These are phyloP conservation scores for Aspergillus alliaceus DNA, from an alignment of 2,329 filamentous ascomycete species.

Conservation along the genomic window DNA sequence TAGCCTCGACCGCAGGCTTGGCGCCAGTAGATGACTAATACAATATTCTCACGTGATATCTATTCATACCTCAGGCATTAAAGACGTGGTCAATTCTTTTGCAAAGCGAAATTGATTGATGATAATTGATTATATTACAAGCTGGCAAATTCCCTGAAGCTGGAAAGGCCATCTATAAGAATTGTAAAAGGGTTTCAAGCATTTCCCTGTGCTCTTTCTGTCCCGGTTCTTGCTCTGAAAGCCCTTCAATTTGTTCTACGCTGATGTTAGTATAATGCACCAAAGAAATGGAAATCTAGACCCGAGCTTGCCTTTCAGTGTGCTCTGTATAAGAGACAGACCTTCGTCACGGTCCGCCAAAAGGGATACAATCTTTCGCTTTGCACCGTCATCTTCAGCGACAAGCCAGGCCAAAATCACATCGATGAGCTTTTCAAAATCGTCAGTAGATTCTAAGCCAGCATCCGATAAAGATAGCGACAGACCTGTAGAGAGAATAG, in stretches of 20 bases:
- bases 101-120: too few relatives aligned
- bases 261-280: slow-evolving; percentile 15
- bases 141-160: not conserved
- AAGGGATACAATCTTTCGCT: slow-evolving; percentile 60
- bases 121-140: not conserved
- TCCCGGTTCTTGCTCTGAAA: slow-evolving; percentile 57
- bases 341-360: slow-evolving; percentile 69
- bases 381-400: slow-evolving; percentile 81
- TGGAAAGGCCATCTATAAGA: slow-evolving; percentile 25
- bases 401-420: slow-evolving; percentile 85
- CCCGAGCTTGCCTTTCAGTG: slow-evolving; percentile 59
- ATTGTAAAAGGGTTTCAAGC: slow-evolving; percentile 58
- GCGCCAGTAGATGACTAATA: slow-evolving; percentile 19
- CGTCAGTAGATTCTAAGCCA: not conserved
- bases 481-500: slow-evolving; percentile 72
- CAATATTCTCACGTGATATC: slow-evolving; percentile 21
- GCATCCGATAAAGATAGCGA: not conserved
- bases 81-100: too few relatives aligned
- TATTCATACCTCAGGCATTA: slow-evolving; percentile 4
- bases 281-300: not conserved
- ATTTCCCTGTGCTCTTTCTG: slow-evolving; percentile 61
- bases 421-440: slow-evolving; percentile 62
- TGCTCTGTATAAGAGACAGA: slow-evolving; percentile 62
- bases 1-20: slow-evolving; percentile 23
- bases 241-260: slow-evolving; percentile 61